Conservation (phyloP, 1,139 yeast species). For the Lodderomyces elongisporus region DNA sequence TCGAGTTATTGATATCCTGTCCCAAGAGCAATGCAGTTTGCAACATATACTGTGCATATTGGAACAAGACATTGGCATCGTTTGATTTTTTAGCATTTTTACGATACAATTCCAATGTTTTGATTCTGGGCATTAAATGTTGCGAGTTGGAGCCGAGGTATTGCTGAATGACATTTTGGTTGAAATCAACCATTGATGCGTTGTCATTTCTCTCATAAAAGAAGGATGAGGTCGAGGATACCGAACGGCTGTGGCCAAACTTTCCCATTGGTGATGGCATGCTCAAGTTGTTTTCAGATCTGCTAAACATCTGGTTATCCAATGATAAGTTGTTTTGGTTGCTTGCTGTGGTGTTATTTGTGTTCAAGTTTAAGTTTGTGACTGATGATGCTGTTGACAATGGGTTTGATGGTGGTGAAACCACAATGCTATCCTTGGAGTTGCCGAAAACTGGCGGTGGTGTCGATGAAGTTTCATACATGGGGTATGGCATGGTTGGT, state of each 20-base stretch:
- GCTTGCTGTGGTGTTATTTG: conserved; percentile 1
- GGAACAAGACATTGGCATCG: conserved; percentile 82
- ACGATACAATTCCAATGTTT: conserved; percentile 83
- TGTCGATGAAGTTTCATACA: conserved; percentile 16
- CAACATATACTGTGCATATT: conserved; percentile 86
- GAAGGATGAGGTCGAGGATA: conserved; percentile 38
- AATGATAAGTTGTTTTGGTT: conserved; percentile 1
- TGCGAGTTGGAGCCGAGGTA: conserved; percentile 49
- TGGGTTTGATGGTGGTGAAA: conserved; percentile 30
- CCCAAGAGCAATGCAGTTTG: conserved; percentile 73
- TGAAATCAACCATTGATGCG: conserved; percentile 35
- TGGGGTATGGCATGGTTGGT: conserved; percentile 14
- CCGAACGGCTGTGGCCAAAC: conserved; percentile 33
- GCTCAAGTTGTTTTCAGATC: conserved; percentile 27
- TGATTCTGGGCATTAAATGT: conserved; percentile 68
- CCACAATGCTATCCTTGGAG: conserved; percentile 12
- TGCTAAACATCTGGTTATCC: conserved; percentile 17
- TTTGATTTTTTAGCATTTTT: conserved; percentile 79
- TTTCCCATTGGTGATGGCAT: conserved; percentile 16
- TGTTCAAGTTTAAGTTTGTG: conserved; percentile 29
- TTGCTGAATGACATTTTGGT: conserved; percentile 41
- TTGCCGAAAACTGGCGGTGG: conserved; percentile 22
- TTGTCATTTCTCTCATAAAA: conserved; percentile 32
- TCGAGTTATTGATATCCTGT: conserved; percentile 11
- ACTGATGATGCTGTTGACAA: conserved; percentile 37